Conservation (phyloP, 2,329 filamentous ascomycete species). For the Shiraia sp. region DNA sequence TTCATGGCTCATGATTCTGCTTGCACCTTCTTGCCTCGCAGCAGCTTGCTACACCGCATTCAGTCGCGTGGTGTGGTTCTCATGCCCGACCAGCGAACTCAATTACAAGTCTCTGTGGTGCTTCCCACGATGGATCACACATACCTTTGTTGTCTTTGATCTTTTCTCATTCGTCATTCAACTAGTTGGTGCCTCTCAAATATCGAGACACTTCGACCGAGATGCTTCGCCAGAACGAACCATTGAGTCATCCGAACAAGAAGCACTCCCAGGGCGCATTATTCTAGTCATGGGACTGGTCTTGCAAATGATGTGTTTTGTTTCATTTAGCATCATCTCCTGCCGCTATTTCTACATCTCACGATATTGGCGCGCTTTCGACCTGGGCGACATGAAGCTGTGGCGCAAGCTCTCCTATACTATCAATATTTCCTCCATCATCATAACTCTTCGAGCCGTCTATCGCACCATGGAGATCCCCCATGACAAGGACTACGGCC, state of each 20-base stretch:
- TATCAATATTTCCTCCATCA: constrained; percentile 37
- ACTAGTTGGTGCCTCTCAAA: constrained; percentile 48
- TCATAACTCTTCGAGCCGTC: constrained; percentile 53
- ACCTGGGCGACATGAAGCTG: constrained; percentile 42
- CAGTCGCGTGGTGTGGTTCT: constrained; percentile 51
- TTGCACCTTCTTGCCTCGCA: constrained; percentile 55
- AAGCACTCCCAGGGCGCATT: constrained; percentile 33
- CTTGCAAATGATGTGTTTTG: constrained; percentile 56
- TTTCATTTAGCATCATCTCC: constrained; percentile 51
- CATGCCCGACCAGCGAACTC: constrained; percentile 42
- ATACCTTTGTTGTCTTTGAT: constrained; percentile 54
- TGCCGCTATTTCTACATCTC: constrained; percentile 42
- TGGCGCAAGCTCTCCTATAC: constrained; percentile 41
- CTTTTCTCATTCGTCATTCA: constrained; percentile 55
- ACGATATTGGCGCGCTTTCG: constrained; percentile 31
- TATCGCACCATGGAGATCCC: constrained; percentile 60
- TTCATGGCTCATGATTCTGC: constrained; percentile 51
- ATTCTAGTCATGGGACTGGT: constrained; percentile 53
- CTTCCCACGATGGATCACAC: constrained; percentile 50
- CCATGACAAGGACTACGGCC: constrained; percentile 48
- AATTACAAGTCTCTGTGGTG: constrained; percentile 51
- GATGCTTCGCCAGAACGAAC: constrained; percentile 44
- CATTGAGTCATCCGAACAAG: constrained; percentile 41
- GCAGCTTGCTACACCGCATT: constrained; percentile 57
- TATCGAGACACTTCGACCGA: constrained; percentile 40